These are phyloP conservation scores for Venturiaceae sp. DNA, from an alignment of 2,329 filamentous ascomycete species.

Conservation along the genomic window DNA sequence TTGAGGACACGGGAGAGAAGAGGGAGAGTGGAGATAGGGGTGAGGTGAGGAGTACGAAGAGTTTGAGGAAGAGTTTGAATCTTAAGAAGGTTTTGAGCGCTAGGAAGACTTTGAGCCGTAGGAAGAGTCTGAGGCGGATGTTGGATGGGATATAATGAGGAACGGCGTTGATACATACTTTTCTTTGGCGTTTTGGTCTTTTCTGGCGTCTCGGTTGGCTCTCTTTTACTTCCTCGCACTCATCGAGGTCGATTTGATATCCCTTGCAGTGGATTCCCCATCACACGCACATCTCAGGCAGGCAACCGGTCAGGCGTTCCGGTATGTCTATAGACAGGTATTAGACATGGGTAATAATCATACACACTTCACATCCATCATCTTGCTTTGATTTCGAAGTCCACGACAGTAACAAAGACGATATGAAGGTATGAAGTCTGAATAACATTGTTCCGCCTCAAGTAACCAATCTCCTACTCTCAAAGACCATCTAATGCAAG, in stretches of 20 bases:
- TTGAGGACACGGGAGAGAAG: neutral
- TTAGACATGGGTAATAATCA: neutral
- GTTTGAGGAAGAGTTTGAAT: neutral
- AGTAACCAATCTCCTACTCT: neutral
- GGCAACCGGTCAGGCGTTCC: neutral
- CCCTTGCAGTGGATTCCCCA: neutral
- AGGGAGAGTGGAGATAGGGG: neutral
- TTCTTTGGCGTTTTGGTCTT: neutral
- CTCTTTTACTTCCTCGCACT: neutral
- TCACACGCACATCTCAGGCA: neutral
- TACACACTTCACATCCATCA: neutral
- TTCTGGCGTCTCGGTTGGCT: neutral
- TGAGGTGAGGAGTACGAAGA: neutral
- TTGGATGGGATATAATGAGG: no score
- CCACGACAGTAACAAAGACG: neutral
- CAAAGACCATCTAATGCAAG: constrained; percentile 1
- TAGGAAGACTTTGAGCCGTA: neutral
- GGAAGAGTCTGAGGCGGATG: no score
- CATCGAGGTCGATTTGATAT: neutral
- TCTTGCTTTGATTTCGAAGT: neutral
- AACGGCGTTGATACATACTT: no score
- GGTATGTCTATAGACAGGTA: neutral
- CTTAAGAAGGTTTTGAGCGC: neutral
- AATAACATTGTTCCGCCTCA: neutral
- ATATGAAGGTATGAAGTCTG: neutral